A percentile compares a stretch with the other conserved stretches of the same genome.
These are phyloP conservation scores for Takashimella tepidaria DNA, from an alignment of 1,284 basidiomycete species.

Conservation along the genomic window DNA sequence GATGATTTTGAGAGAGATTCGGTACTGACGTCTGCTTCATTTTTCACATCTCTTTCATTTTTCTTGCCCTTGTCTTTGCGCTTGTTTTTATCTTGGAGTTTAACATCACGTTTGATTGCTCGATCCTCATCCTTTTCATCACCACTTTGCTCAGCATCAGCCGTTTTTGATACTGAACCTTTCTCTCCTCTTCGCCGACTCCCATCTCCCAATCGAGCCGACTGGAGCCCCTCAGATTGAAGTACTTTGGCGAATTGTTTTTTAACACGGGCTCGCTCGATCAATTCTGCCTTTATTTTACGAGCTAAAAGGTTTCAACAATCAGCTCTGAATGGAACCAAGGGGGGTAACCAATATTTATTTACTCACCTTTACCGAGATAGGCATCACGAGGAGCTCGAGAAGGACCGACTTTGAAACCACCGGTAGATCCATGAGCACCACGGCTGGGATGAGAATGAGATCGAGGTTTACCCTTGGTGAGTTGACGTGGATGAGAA, in stretches of 20 bases:
- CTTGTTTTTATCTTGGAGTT: not conserved
- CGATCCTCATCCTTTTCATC: not conserved
- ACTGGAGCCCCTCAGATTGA: slow-evolving; percentile 46
- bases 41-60: slow-evolving; percentile 1
- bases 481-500: slow-evolving; percentile 1
- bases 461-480: not conserved
- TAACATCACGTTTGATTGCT: not conserved
- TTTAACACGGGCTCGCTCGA: slow-evolving; percentile 53
- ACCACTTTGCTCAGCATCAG: not conserved
- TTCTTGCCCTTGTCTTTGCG: not conserved
- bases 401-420: slow-evolving; percentile 45
- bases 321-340: not conserved
- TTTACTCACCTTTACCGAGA: slow-evolving; percentile 46
- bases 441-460: slow-evolving; percentile 1
- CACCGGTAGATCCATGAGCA: slow-evolving; percentile 2
- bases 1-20: not conserved
- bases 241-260: slow-evolving; percentile 51
- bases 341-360: not conserved
- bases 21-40: not conserved
- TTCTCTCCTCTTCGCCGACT: slow-evolving; percentile 4
- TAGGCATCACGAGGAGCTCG: slow-evolving; percentile 46
- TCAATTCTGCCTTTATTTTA: slow-evolving; percentile 52
- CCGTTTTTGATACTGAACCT: no score
- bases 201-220: slow-evolving; percentile 31
- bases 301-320: slow-evolving; percentile 38